phyloP scores from a whole-genome alignment of 441 rosid species.

The Pelargonium myrrhifolium region DNA sequence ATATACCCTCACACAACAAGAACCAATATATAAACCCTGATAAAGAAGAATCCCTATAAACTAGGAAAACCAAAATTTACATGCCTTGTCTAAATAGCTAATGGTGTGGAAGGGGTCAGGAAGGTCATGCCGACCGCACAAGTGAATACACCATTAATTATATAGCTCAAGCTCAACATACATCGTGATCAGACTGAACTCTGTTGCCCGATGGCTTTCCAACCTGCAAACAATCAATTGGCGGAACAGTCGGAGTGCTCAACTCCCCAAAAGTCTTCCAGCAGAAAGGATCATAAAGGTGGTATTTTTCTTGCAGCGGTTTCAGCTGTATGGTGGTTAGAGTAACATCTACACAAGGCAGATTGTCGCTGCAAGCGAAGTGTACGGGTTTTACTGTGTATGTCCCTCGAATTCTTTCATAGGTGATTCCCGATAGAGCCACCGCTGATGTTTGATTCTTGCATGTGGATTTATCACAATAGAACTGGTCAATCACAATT shows the following conservation, averaged over 20 bases:
- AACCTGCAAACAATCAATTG: slow-evolving; percentile 60
- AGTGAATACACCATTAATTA: slow-evolving; percentile 32
- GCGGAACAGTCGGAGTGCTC: slow-evolving; percentile 66
- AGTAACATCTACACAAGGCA: slow-evolving; percentile 67
- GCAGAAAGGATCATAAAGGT: slow-evolving; percentile 62
- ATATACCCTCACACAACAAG: slow-evolving; percentile 17
- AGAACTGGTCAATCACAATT: slow-evolving; percentile 83
- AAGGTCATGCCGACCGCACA: slow-evolving; percentile 41
- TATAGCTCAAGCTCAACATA: slow-evolving; percentile 39
- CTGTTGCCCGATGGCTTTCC: slow-evolving; percentile 68
- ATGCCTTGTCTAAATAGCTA: slow-evolving; percentile 22
- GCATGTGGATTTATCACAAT: slow-evolving; percentile 70
- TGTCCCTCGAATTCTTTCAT: slow-evolving; percentile 71
- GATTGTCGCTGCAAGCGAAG: slow-evolving; percentile 85
- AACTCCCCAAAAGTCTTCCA: slow-evolving; percentile 84
- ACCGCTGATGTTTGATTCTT: slow-evolving; percentile 85
- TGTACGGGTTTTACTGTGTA: slow-evolving; percentile 76
- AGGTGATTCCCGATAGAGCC: slow-evolving; percentile 75
- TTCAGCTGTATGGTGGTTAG: slow-evolving; percentile 57
- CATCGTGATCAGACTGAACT: slow-evolving; percentile 47
- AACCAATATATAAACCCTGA: not conserved
- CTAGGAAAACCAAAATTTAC: slow-evolving; percentile 11
- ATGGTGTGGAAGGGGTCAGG: slow-evolving; percentile 48
- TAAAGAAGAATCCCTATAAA: not conserved
- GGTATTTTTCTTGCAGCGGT: slow-evolving; percentile 51